Evolutionary conservation across 805 yeast genomes (phyloP), one percentile per base, ranked within the genome.

Genomic region (Starmerella bombicola): DNA sequence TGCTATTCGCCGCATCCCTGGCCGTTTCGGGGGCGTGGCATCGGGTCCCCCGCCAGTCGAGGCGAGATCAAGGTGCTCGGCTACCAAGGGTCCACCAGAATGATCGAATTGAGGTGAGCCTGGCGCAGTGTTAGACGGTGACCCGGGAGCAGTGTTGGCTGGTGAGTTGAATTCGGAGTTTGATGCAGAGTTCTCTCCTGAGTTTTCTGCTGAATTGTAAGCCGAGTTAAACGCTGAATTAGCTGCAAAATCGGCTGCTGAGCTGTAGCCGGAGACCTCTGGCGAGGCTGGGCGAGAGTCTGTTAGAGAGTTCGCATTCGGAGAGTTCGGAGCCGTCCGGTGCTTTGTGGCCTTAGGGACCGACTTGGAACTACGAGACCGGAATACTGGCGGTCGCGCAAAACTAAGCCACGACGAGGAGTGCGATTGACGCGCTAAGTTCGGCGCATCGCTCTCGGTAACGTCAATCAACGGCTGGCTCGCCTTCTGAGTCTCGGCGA

Each of bases 381-480:
- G 45, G 37, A 45, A 42, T 36, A 45, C 20, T 4, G 38, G 19
- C n/a, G 48, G 45, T 30, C 45, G 40, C 31, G 35, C 8, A 21
- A 41, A 23, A n/a, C 22, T 19, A 7, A 38, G 23, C 41, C 41
- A 33, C 37, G 37, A 35, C 17, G 24, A 17, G 16, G 31, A 31
- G 15, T 10, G 39, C n/a, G 32, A 13, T 9, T 13, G 9, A 24
- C 13, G 28, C 28, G 28, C 9, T 24, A 24, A 24, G 13, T 10
- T 24, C 12, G 12, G 12, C 12, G 28, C 13, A 13, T 24, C 28
- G 28, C 13, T 24, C 13, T 24, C 28, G 28, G 28, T 10, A 24
- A 24, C 13, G 13, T 24, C 28, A 24, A 24, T 24, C 28, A 24
- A 24, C 16, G 12, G 37, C 47, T 12, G 35, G 25, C 3, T 38